A percentile compares a stretch with the other conserved stretches of the same genome.
Conservation (phyloP, 495 filamentous ascomycete species). For the Penicillium simplicissimum region DNA sequence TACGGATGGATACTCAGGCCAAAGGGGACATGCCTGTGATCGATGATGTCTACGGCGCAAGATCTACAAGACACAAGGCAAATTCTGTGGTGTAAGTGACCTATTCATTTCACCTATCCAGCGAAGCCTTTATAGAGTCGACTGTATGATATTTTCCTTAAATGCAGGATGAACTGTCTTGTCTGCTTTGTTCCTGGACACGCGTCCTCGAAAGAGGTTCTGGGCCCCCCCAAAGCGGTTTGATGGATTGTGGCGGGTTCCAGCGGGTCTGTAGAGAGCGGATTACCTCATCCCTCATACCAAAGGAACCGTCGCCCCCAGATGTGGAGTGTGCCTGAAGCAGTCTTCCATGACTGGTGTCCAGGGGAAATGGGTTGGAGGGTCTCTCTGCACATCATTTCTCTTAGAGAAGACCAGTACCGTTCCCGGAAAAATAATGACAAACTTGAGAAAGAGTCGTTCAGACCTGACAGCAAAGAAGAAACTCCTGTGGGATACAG, state of each 20-base stretch:
- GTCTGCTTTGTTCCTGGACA: conserved; percentile 14
- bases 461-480: neutral
- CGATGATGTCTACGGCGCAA: conserved; percentile 5
- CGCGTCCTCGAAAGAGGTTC: conserved; percentile 31
- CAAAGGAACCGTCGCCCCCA: conserved; percentile 23
- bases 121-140: neutral
- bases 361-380: neutral
- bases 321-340: conserved; percentile 20
- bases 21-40: conserved; percentile 3
- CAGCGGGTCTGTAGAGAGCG: conserved; percentile 23
- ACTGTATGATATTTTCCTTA: no score
- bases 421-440: neutral
- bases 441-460: neutral
- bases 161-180: neutral
- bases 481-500: no score
- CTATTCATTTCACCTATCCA: neutral
- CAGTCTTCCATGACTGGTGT: neutral
- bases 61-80: neutral
- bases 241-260: conserved; percentile 28
- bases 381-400: conserved; percentile 7
- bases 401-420: neutral
- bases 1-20: neutral
- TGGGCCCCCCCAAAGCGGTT: conserved; percentile 35
- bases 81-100: neutral
- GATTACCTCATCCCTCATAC: conserved; percentile 16